Evolutionary conservation across 768 basidiomycete genomes (phyloP), one percentile per base, ranked within the genome.

Genomic region (Xerocomellus intermedius): DNA sequence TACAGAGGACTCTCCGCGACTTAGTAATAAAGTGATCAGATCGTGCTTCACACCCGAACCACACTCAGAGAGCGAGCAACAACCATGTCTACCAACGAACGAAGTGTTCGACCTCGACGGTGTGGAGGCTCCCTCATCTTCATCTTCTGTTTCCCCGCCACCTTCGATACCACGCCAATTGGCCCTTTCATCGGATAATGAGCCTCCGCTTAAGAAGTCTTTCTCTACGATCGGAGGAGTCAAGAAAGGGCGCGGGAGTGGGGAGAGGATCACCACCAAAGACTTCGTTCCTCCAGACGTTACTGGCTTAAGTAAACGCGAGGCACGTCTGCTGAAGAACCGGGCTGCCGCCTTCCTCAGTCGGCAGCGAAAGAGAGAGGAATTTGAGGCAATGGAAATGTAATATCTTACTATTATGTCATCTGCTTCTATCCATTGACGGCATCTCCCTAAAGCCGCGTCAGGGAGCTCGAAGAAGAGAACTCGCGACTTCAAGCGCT

Each of bases 381-480:
- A 94, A 75, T 94, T 92, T 65, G 92, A 94, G 74, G 77, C 69
- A 65, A 93, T 94, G 89, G 92, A 94, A 78, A 74, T 88, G 90
- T 93, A 75, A 75, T 88, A 85, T 52, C 64, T 55, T 52, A 44
- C 8, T 64, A 16, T 32, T 36, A n/a, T 53, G 42, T 30, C 50
- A 14, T 21, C 39, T 13, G 17, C 45, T 57, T 57, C 49, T 35
- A 35, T 62, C 51, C 36, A 50, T 42, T 73, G 50, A 63, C 57
- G 32, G 46, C 42, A 64, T 58, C 52, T 42, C 46, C 49, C 41
- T 56, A 73, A 73, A 94, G 91, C 64, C 91, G 87, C 54, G 89
- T 94, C 64, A 82, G 84, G 57, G 87, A 90, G 67, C 77, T 94
- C 30, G 91, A 93, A 73, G 83, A 87, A 69, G 92, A 93, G 69